Percentiles rank a stretch among this genome's conserved stretches.
These are phyloP conservation scores for Podaxis sp. DNA, from an alignment of 768 basidiomycete species.

Conservation along the genomic window DNA sequence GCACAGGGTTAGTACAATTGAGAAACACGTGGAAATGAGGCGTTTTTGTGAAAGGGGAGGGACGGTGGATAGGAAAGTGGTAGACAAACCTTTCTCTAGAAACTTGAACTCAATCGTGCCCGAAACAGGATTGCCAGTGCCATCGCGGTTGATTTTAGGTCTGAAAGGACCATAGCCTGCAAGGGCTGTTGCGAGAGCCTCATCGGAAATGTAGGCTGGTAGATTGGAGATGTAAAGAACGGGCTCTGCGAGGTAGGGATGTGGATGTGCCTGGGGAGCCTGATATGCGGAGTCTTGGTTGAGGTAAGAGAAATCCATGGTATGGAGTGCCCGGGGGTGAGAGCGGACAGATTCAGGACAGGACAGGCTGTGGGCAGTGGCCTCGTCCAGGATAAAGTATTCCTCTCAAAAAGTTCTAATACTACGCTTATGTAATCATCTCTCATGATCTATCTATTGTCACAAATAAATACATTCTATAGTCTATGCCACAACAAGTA, in stretches of 20 bases:
- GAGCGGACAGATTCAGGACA: background rate
- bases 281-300: conserved; percentile 29
- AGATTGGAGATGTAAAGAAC: conserved; percentile 79
- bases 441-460: conserved; percentile 9
- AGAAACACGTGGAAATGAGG: conserved; percentile 13
- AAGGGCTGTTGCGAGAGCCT: conserved; percentile 73
- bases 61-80: conserved; percentile 2
- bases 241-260: conserved; percentile 86
- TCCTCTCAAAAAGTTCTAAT: background rate
- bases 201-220: conserved; percentile 71
- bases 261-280: conserved; percentile 45
- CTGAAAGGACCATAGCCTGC: conserved; percentile 79
- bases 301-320: conserved; percentile 46
- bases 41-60: background rate
- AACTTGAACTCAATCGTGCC: conserved; percentile 86
- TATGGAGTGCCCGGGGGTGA: conserved; percentile 15
- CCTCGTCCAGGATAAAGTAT: background rate
- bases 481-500: background rate
- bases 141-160: conserved; percentile 71
- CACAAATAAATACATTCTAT: conserved; percentile 6
- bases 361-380: background rate
- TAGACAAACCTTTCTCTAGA: conserved; percentile 70
- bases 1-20: conserved; percentile 13
- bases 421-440: conserved; percentile 15
- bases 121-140: conserved; percentile 46